A percentile compares a stretch with the other conserved stretches of the same genome.
These are phyloP conservation scores for Blastomyces parvus DNA, from an alignment of 2,329 filamentous ascomycete species.

Conservation along the genomic window DNA sequence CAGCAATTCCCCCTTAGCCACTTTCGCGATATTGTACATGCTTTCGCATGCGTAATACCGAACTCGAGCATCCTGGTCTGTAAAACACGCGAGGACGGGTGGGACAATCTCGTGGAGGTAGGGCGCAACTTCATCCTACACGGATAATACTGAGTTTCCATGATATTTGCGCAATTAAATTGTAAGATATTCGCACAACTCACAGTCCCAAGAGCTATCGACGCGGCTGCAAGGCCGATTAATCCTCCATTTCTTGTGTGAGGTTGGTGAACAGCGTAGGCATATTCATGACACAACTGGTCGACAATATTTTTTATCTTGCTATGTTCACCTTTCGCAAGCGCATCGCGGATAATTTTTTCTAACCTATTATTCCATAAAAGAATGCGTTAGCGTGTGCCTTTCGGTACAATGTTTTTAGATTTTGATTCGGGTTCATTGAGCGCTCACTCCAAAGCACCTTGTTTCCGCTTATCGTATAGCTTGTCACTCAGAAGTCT, in stretches of 20 bases:
- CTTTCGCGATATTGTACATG: conserved; percentile 99
- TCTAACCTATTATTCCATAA: conserved; percentile 56
- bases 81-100: conserved; percentile 93
- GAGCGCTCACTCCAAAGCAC: conserved; percentile 74
- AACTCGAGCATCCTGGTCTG: conserved; percentile 93
- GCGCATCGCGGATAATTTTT: conserved; percentile 75
- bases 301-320: conserved; percentile 81
- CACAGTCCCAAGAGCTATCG: conserved; percentile 87
- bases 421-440: not conserved
- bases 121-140: conserved; percentile 68
- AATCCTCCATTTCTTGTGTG: conserved; percentile 93
- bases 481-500: conserved; percentile 94
- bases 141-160: conserved; percentile 10
- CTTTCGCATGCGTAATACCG: conserved; percentile 98
- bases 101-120: conserved; percentile 92
- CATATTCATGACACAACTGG: conserved; percentile 94
- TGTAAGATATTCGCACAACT: conserved; percentile 30
- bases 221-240: conserved; percentile 88
- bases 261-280: conserved; percentile 92
- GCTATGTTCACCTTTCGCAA: conserved; percentile 64
- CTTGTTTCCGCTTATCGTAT: conserved; percentile 95
- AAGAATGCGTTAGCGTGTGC: conserved; percentile 2
- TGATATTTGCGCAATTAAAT: not conserved
- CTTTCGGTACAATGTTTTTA: not conserved
- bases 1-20: conserved; percentile 93